A percentile compares a stretch with the other conserved stretches of the same genome.
phyloP scores from a whole-genome alignment of 2,329 filamentous ascomycete genomes.

The Aspergillus pseudoterreus region DNA sequence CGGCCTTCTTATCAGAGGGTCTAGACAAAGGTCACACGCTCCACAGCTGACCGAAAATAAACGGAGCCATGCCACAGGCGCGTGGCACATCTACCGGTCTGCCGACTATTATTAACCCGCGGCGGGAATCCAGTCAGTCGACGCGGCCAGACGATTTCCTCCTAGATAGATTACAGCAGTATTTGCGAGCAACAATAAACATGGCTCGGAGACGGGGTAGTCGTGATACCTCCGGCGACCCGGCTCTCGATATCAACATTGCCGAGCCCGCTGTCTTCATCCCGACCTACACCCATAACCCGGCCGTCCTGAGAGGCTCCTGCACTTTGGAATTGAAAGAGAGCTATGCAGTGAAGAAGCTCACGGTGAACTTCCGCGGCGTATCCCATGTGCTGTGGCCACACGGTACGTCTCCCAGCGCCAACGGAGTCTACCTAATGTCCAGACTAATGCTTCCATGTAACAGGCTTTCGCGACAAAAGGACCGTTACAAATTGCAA shows the following conservation, averaged over 20 bases:
- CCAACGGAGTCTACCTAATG: not conserved
- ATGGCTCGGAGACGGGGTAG: conserved; percentile 1
- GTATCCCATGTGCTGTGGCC: conserved; percentile 13
- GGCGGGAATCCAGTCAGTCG: not conserved
- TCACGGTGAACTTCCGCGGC: conserved; percentile 10
- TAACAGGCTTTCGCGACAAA: conserved; percentile 8
- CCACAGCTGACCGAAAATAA: not conserved
- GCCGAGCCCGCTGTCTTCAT: conserved; percentile 14
- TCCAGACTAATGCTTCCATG: not conserved
- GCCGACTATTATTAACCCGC: conserved; percentile 4
- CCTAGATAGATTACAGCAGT: not conserved
- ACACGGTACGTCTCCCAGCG: conserved; percentile 6
- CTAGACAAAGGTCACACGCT: not conserved
- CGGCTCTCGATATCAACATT: conserved; percentile 6
- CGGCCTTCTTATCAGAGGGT: not conserved
- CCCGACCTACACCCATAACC: conserved; percentile 11
- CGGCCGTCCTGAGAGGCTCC: conserved; percentile 12
- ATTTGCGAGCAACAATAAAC: not conserved
- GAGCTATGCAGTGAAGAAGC: conserved; percentile 4
- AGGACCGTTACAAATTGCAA: conserved; percentile 7
- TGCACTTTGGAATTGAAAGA: conserved; percentile 9
- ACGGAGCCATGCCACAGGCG: not conserved
- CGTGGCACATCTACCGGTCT: not conserved
- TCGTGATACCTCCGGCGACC: conserved; percentile 1
- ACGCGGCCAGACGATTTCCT: not conserved